Evolutionary conservation across 345 rosid species (phyloP).

Genomic region (Bretschneidera sinensis): DNA sequence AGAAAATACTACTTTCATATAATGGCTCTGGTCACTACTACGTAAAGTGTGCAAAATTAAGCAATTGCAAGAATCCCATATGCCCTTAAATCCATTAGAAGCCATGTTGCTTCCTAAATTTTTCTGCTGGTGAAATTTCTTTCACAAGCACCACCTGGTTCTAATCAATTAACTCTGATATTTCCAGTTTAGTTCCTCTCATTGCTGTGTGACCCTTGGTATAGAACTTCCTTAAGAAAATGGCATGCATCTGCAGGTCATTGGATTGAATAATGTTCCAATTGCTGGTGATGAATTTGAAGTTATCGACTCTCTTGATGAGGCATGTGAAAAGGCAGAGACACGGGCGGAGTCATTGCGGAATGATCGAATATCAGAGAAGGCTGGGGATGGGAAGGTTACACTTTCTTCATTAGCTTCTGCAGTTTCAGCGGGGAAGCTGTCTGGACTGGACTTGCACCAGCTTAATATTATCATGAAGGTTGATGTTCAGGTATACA

Average conservation of each 20-base stretch:
- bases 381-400: conserved; percentile 95
- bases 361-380: conserved; percentile 74
- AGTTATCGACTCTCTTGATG: conserved; percentile 73
- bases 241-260: conserved; percentile 48
- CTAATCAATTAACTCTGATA: background rate
- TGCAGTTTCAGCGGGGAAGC: conserved; percentile 75
- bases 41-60: too few relatives aligned
- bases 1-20: too few relatives aligned
- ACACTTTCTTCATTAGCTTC: conserved; percentile 96
- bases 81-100: too few relatives aligned
- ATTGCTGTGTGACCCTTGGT: background rate
- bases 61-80: too few relatives aligned
- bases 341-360: conserved; percentile 61
- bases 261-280: conserved; percentile 81
- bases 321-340: conserved; percentile 89
- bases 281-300: conserved; percentile 94
- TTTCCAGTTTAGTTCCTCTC: background rate
- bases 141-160: background rate
- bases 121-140: too few relatives aligned
- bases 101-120: too few relatives aligned
- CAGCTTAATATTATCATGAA: conserved; percentile 87
- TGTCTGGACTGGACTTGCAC: conserved; percentile 91
- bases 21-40: too few relatives aligned
- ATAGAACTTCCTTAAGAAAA: conserved; percentile 11
- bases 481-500: conserved; percentile 89